Evolutionary conservation across 1,284 basidiomycete species (phyloP), one percentile per base, ranked within the genome.

Genomic region (Fomitopsis schrenkii): DNA sequence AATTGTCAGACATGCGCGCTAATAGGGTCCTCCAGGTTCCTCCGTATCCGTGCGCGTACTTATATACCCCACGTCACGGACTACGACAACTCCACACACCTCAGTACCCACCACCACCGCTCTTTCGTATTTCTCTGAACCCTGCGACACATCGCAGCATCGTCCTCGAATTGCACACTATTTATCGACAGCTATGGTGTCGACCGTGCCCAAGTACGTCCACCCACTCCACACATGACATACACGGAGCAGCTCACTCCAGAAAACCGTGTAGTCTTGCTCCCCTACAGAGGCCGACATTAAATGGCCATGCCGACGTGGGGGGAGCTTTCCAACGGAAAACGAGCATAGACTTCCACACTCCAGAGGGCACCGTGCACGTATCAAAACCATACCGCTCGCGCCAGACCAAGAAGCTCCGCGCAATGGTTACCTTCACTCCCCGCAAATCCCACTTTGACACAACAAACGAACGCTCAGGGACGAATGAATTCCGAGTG

Each of bases 361-460:
- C 86, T 1, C 76, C 81, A 2, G 81, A 83, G 48, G 88, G 88
- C 45, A 89, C 87, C 0, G 75, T 92, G 54, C 88, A 90, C 67
- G 83, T 93, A 55, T 90, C 90, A 9, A 88, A 85, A 67, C 86
- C 90, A 5, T 90, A 86, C 71, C 84, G 86, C 26, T 86, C 89
- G 55, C 82, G 79, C 65, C 75, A 78, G 17, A 83, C 84, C 30
- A 90, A 87, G 76, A 90, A 86, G 70, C 76, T 91, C 10, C 83
- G 87, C 30, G 90, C 92, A 0, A 77, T 94, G 64, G 81, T 96
- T 68, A 87, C 88, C 28, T 97, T 97, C 74, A 83, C 87, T 1
- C 94, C 95, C 5, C 83, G 95, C 59, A 85, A 88, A 60, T 94
- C 93, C 3, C 82, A 82, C 58, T 94, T 98, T 70, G 95, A 98